A percentile compares a stretch with the other conserved stretches of the same genome.
phyloP scores from a whole-genome alignment of 2,329 filamentous ascomycete species.

The Cordyceps javanica region DNA sequence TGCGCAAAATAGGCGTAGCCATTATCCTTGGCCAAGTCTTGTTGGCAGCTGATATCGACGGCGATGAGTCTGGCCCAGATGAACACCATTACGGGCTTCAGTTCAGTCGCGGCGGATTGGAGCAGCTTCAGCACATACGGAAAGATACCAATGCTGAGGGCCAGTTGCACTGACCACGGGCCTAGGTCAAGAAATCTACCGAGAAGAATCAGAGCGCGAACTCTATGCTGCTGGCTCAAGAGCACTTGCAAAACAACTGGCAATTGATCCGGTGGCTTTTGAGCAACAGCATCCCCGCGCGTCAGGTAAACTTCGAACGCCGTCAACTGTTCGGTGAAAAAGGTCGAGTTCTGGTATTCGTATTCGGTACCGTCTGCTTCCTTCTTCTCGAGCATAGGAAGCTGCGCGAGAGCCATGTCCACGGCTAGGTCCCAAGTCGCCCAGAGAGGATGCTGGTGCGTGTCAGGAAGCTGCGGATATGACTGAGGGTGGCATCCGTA shows the following conservation, averaged over 20 bases:
- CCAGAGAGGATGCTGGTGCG: conserved; percentile 91
- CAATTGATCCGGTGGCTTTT: conserved; percentile 87
- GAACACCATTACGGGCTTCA: conserved; percentile 99
- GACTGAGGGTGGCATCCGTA: conserved; percentile 95
- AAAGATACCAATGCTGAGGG: conserved; percentile 95
- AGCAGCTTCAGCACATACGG: conserved; percentile 96
- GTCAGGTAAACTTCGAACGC: conserved; percentile 94
- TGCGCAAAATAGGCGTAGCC: conserved; percentile 95
- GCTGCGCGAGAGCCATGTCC: conserved; percentile 85
- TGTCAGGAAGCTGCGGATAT: conserved; percentile 85
- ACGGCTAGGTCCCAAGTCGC: conserved; percentile 96
- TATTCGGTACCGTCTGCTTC: conserved; percentile 70
- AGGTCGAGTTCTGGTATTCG: conserved; percentile 88
- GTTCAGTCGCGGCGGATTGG: conserved; percentile 86
- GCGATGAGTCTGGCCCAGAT: conserved; percentile 97
- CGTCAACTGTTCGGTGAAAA: conserved; percentile 94
- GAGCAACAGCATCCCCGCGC: conserved; percentile 71
- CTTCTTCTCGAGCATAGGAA: conserved; percentile 77
- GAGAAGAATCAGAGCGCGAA: conserved; percentile 83
- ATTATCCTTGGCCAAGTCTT: conserved; percentile 91
- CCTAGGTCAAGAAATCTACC: conserved; percentile 92
- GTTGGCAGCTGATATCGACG: conserved; percentile 89
- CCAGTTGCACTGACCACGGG: conserved; percentile 97
- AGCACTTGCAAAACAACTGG: conserved; percentile 95
- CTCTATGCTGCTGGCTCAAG: conserved; percentile 87